Conservation (phyloP, 352 stramenopile species). For the Thraustotheca clavata region DNA sequence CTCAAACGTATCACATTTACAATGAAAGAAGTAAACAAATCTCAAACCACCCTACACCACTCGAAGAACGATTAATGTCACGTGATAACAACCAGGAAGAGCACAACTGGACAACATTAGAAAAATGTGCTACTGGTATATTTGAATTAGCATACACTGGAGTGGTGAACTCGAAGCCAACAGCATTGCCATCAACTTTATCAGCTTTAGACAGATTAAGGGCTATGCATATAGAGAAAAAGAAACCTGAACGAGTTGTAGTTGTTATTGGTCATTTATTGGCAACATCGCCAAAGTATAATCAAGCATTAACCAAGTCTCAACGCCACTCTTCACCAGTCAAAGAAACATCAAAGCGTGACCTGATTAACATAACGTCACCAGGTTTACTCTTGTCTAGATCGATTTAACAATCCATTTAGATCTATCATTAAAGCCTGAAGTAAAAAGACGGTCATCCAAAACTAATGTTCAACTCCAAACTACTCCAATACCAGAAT, state of each 20-base stretch:
- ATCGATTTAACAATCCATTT: too few relatives aligned
- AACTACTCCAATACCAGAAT: too few relatives aligned
- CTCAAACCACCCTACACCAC: too few relatives aligned
- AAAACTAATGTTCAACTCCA: too few relatives aligned
- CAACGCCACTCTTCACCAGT: neutral
- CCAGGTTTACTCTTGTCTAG: too few relatives aligned
- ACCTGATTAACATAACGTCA: too few relatives aligned
- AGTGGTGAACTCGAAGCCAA: neutral
- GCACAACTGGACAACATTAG: neutral
- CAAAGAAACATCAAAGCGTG: neutral
- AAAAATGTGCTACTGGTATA: neutral
- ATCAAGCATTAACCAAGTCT: neutral
- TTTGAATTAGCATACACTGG: neutral
- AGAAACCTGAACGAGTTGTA: neutral
- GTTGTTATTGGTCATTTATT: neutral
- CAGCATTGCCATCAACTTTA: neutral
- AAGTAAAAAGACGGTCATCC: too few relatives aligned
- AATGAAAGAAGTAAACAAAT: neutral
- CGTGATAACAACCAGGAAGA: constrained; percentile 5
- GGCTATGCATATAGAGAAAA: neutral
- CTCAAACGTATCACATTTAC: neutral
- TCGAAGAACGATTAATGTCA: too few relatives aligned
- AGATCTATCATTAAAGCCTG: too few relatives aligned
- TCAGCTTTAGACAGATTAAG: neutral
- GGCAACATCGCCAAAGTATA: neutral